Evolutionary conservation across 345 rosid genomes (phyloP).

Genomic region (Salix brachista): DNA sequence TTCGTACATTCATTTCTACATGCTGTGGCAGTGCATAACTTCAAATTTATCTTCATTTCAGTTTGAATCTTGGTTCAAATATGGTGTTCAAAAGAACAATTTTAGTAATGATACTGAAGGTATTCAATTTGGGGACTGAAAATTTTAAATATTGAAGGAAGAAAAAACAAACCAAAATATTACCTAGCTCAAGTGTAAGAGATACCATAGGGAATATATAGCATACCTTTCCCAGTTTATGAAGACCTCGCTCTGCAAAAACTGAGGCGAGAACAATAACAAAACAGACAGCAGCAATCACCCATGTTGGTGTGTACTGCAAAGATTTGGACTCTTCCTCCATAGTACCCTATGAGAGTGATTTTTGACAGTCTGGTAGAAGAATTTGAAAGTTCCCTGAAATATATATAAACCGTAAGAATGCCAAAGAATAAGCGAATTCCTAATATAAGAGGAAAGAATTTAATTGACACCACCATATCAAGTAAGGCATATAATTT

Average conservation of each 20-base stretch:
- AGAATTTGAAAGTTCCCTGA: background rate
- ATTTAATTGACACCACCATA: background rate
- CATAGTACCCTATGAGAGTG: background rate
- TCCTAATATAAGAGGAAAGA: constrained; percentile 11
- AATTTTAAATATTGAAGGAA: background rate
- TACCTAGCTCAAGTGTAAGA: background rate
- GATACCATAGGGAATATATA: background rate
- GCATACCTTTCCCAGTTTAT: constrained; percentile 69
- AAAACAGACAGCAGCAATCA: constrained; percentile 68
- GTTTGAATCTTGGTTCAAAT: background rate
- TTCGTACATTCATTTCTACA: no score
- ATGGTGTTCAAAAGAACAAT: background rate
- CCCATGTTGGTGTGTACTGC: constrained; percentile 80
- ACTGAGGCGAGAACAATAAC: constrained; percentile 62
- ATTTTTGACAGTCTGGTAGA: background rate
- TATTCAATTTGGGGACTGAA: background rate
- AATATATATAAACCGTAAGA: background rate
- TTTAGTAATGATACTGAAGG: background rate
- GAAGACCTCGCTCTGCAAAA: constrained; percentile 67
- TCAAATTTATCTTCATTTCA: background rate
- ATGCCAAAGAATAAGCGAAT: constrained; percentile 1
- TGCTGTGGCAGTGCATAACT: background rate
- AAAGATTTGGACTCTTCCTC: constrained; percentile 31
- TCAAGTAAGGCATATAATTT: background rate
- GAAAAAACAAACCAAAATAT: background rate